Conservation (phyloP, 768 basidiomycete genomes). For the Termitomyces sp. region DNA sequence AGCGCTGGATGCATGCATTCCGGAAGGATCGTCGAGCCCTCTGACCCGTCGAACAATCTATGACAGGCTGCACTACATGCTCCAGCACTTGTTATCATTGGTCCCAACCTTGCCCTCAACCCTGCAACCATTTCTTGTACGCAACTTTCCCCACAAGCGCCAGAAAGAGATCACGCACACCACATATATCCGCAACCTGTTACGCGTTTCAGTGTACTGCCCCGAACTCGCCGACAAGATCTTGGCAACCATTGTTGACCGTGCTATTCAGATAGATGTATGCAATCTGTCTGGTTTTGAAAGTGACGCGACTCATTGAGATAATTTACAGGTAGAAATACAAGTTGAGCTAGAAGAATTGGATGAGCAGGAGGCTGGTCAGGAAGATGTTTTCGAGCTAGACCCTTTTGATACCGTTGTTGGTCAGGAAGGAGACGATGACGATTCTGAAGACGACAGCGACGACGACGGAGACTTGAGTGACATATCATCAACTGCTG, state of each 20-base stretch:
- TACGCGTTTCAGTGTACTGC: conserved; percentile 83
- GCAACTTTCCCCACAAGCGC: conserved; percentile 91
- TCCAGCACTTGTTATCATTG: conserved; percentile 84
- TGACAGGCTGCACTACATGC: conserved; percentile 80
- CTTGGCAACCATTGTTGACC: conserved; percentile 83
- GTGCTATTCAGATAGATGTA: conserved; percentile 96
- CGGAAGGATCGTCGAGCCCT: conserved; percentile 65
- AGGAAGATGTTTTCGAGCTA: conserved; percentile 66
- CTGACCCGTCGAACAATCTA: conserved; percentile 83
- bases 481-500: conserved; percentile 75
- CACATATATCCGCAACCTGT: conserved; percentile 88
- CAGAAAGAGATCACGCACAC: conserved; percentile 77
- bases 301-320: background rate
- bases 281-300: conserved; percentile 22
- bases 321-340: conserved; percentile 77
- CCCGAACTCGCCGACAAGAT: conserved; percentile 84
- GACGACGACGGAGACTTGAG: conserved; percentile 49
- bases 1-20: conserved; percentile 52
- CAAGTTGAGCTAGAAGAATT: conserved; percentile 94
- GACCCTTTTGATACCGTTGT: conserved; percentile 87
- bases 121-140: conserved; percentile 79
- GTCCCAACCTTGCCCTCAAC: conserved; percentile 91
- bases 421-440: conserved; percentile 68
- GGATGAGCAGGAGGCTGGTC: conserved; percentile 61
- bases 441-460: conserved; percentile 54